Conservation (phyloP, 2,329 filamentous ascomycete species). For the Beauveria australis region DNA sequence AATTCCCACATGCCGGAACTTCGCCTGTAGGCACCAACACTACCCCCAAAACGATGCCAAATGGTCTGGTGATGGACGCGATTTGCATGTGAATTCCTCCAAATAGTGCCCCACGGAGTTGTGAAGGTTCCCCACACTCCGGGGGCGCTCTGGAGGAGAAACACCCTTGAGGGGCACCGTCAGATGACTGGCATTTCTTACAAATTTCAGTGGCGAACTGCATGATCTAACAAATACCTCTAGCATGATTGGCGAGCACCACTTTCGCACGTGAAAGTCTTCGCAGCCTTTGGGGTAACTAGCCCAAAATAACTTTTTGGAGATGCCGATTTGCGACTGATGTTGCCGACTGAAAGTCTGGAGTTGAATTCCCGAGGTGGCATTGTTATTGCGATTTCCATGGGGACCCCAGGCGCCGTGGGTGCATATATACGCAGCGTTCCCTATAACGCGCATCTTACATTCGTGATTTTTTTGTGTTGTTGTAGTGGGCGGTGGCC, state of each 20-base stretch:
- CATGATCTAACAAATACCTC: slow-evolving; percentile 1
- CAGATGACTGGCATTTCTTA: slow-evolving; percentile 5
- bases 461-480: too few relatives aligned
- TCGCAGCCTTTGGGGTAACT: background rate
- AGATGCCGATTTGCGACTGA: background rate
- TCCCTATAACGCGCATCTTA: too few relatives aligned
- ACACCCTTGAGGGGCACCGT: slow-evolving; percentile 2
- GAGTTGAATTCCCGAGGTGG: background rate
- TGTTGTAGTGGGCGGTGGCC: background rate
- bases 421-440: background rate
- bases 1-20: slow-evolving; percentile 4
- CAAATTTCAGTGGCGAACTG: background rate
- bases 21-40: background rate
- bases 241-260: slow-evolving; percentile 4
- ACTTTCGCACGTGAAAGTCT: slow-evolving; percentile 4
- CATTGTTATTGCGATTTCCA: background rate
- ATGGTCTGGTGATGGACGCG: background rate
- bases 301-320: background rate
- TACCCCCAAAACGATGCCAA: background rate
- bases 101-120: background rate
- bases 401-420: background rate
- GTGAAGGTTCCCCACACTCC: background rate
- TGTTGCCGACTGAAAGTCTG: background rate
- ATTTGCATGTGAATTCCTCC: slow-evolving; percentile 7
- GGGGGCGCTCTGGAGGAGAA: background rate